Conservation (phyloP, 2,329 filamentous ascomycete genomes). For the Hortaea werneckii region DNA sequence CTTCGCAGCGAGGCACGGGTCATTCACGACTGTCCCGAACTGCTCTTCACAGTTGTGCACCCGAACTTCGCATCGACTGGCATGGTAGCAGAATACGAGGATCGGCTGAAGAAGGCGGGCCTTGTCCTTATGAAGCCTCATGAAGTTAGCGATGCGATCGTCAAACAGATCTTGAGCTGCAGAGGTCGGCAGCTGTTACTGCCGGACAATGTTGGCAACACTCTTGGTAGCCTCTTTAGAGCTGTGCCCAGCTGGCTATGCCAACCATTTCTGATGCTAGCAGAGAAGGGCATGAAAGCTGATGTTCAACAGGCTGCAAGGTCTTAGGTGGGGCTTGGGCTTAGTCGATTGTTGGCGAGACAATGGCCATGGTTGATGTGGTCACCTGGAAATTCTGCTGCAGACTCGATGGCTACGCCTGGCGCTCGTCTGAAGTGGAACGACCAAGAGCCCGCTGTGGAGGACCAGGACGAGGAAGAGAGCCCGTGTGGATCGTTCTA, state of each 20-base stretch:
- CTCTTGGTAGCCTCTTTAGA: not conserved
- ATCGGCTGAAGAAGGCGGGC: slow-evolving; percentile 23
- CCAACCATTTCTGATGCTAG: not conserved
- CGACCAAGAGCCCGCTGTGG: not conserved
- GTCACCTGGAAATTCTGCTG: too few relatives aligned
- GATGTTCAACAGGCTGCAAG: not conserved
- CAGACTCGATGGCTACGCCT: too few relatives aligned
- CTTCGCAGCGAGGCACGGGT: slow-evolving; percentile 31
- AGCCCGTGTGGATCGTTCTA: not conserved
- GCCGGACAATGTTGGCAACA: not conserved
- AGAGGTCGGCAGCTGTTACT: slow-evolving; percentile 34
- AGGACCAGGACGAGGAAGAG: not conserved
- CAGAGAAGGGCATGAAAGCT: not conserved
- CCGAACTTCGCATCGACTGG: slow-evolving; percentile 33
- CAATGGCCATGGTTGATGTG: too few relatives aligned
- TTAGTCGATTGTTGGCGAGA: not conserved
- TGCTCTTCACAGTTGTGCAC: slow-evolving; percentile 34
- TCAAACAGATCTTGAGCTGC: slow-evolving; percentile 33
- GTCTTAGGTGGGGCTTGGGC: not conserved
- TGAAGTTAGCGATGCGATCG: slow-evolving; percentile 33
- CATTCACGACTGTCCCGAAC: slow-evolving; percentile 31
- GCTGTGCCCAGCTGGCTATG: not conserved
- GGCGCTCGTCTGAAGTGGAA: not conserved
- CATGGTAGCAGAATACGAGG: slow-evolving; percentile 23
- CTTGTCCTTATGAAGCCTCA: slow-evolving; percentile 28